Evolutionary conservation across 805 yeast genomes (phyloP), one percentile per base, ranked within the genome.

Genomic region (Suhomyces sp.): DNA sequence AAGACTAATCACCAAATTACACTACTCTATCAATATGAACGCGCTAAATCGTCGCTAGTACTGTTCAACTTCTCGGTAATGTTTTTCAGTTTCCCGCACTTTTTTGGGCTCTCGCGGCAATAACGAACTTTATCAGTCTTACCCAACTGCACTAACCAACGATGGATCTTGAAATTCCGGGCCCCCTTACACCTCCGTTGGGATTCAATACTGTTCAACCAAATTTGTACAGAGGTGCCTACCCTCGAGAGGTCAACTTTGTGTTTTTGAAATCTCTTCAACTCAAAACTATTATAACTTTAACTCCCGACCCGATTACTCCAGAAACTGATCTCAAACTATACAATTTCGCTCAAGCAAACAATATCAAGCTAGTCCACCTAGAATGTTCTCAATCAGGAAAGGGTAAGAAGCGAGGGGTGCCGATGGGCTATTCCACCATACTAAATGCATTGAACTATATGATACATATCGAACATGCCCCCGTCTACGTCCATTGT

Each of bases 401-500:
- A 2, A 89, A 88, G 65, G 86, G 89, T 15, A 88, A 89, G 75
- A 88, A 89, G 65, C 75, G 96, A 59, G 87, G 87, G 1, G 92
- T 90, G 4, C 96, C 97, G 0, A 74, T 92, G 37, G 89, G 86
- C 20, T 82, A 83, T 58, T 77, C 81, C 12, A 80, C 83, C 1
- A 87, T 87, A 0, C 65, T 78, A 1, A 71, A 76, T 46, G 86
- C 86, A 1, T 67, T 93, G n/a, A 82, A 81, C 53, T 69, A 82
- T 39, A 72, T 91, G 53, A 73, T 86, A 12, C 83, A 86, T 61
- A 71, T 75, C 21, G 77, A 79, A 17, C 71, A 77, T 56, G 80
- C 85, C 9, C 97, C 97, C 0, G 73, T 87, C 1, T 92, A 87
- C 64, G 66, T 93, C 4, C 97, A 93, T 67, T 93, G 98, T 66